Percentiles rank a stretch among this genome's conserved stretches.
phyloP scores from a whole-genome alignment of 352 stramenopile genomes.

The Phytopythium aichiense region DNA sequence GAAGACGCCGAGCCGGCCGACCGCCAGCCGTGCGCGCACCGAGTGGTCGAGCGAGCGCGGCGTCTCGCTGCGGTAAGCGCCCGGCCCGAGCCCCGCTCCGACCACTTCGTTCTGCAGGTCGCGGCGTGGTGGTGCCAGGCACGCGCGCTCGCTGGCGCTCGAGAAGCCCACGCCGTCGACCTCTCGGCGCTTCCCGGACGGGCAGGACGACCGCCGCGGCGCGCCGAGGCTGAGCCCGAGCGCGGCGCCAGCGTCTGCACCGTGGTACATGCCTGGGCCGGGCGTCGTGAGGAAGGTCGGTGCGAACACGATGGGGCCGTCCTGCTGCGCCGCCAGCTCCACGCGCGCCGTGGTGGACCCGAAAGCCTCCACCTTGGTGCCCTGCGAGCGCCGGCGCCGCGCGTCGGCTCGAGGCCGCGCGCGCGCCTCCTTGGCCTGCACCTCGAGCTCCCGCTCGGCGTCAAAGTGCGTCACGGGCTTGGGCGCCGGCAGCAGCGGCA shows the following conservation, averaged over 20 bases:
- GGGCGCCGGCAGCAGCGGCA: conserved; percentile 49
- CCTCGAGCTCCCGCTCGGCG: conserved; percentile 57
- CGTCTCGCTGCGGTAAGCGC: conserved; percentile 59
- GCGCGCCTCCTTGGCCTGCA: conserved; percentile 47
- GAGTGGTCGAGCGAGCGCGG: conserved; percentile 50
- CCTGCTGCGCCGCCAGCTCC: conserved; percentile 51
- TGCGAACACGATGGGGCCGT: conserved; percentile 32
- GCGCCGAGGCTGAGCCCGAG: neutral
- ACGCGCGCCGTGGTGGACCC: conserved; percentile 58
- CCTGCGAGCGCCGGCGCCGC: conserved; percentile 11
- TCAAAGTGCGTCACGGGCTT: conserved; percentile 47
- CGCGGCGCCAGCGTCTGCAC: neutral
- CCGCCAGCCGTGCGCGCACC: conserved; percentile 38
- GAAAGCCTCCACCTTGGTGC: conserved; percentile 54
- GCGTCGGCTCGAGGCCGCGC: conserved; percentile 20
- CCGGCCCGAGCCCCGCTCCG: conserved; percentile 30
- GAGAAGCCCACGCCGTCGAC: conserved; percentile 60
- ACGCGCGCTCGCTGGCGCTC: conserved; percentile 57
- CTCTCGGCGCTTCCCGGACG: neutral
- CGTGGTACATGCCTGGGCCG: conserved; percentile 52
- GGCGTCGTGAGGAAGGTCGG: conserved; percentile 55
- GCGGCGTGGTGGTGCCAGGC: conserved; percentile 38
- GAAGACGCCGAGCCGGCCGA: conserved; percentile 69
- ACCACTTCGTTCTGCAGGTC: conserved; percentile 9
- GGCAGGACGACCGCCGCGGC: neutral